Evolutionary conservation across 2,329 filamentous ascomycete species (phyloP), one percentile per base, ranked within the genome.

Genomic region (Epichloe typhina): DNA sequence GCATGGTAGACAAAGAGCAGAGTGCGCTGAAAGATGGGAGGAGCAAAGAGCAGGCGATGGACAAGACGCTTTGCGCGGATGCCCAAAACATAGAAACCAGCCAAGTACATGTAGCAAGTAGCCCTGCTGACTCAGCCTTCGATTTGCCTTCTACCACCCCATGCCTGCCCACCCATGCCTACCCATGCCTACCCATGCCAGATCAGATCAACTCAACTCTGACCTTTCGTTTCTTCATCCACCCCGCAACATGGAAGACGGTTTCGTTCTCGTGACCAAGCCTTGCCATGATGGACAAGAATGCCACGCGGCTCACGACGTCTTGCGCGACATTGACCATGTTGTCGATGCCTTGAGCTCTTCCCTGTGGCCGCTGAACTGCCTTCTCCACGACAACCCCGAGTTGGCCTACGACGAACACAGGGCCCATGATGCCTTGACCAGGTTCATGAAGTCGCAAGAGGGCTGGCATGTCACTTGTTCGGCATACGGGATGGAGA

Each of bases 311-410:
- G 8, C 35, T 11, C 3, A 37, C 41, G 48, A 46, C 9, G 47
- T 46, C 23, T 64, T 78, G 17, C 73, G 75, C 57, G 72, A 75
- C 46, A 70, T 63, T 11, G 54, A 56, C 21, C 35, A 51, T 9
- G 52, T 58, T 13, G 47, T 62, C 26, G 41, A 58, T 15, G 21
- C 23, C 7, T 23, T 52, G 39, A 33, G 47, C 46, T 17, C 51
- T 55, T 15, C 52, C 0, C 58, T 72, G 2, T 66, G 67, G 57
- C 54, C 59, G 5, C 58, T 72, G 38, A 70, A 66, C 53, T 62
- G 65, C 7, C 61, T 63, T 39, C 68, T 74, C n/a, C 70, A 72
- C 56, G 66, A 68, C 41, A 64, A 73, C 43, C 71, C 71, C 0
- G 70, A 73, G 55, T 58, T 70, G 5, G 50, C 62, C 5, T 72